phyloP scores from a whole-genome alignment of 164 flowering plant species.

The Umbellularia californica region DNA sequence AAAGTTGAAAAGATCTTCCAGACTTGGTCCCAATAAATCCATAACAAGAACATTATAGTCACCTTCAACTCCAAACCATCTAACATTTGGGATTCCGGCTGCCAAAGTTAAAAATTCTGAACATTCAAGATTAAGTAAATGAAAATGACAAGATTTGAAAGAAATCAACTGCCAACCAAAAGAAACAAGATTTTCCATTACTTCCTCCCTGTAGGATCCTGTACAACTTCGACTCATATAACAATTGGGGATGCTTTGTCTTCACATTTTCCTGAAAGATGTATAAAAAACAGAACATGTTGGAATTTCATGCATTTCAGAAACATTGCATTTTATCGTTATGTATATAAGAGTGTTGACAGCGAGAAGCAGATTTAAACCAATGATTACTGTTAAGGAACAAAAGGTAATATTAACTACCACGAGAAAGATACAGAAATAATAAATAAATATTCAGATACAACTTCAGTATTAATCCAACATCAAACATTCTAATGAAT shows the following conservation, averaged over 20 bases:
- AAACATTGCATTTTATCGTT: too few relatives aligned
- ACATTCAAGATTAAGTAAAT: not conserved
- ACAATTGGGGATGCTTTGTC: slow-evolving; percentile 90
- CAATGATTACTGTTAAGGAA: not conserved
- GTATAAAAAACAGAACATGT: not conserved
- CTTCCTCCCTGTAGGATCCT: slow-evolving; percentile 91
- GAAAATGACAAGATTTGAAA: not conserved
- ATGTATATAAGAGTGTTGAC: not conserved
- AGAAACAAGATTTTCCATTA: slow-evolving; percentile 24
- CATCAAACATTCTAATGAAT: too few relatives aligned
- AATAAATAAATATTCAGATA: too few relatives aligned
- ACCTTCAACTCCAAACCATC: slow-evolving; percentile 95
- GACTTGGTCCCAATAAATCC: slow-evolving; percentile 93
- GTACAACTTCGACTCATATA: slow-evolving; percentile 83
- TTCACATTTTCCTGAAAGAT: slow-evolving; percentile 71
- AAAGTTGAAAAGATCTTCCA: slow-evolving; percentile 90
- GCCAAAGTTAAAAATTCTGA: slow-evolving; percentile 18
- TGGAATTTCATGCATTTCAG: not conserved
- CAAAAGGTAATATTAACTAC: too few relatives aligned
- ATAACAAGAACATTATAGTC: slow-evolving; percentile 89
- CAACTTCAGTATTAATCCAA: too few relatives aligned
- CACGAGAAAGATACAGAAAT: too few relatives aligned
- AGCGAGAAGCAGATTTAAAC: not conserved
- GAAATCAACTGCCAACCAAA: not conserved
- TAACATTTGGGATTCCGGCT: slow-evolving; percentile 90